Base-by-base conservation (phyloP, 192 early-diverging fungal species). In the Paraglomus occultum region DNA sequence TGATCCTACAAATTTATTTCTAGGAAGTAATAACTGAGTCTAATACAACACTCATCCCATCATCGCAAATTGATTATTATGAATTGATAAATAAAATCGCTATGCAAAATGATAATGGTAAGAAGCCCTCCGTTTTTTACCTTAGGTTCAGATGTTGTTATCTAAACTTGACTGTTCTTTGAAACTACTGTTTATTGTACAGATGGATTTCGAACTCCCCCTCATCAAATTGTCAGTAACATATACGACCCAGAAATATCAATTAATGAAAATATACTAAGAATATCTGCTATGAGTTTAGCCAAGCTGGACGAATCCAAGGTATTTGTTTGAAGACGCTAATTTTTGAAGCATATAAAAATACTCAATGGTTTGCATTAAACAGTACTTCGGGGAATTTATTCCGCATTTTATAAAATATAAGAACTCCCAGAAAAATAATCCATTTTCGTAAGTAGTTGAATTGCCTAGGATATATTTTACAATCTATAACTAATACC, bases 321-420 rank as follows among this genome's bases (percentile, higher is more conserved):
- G 50, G 48, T 66, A 66, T 66, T 51, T 52, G 8, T 42, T 64
- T 52, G 3, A 31, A 31, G 38, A 48, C 23, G 61, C 44, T 64
- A 23, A 39, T 52, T 66, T 52, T 66, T 51, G 2, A 18, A 6
- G 64, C 39, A 52, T 52, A 40, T 66, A n/a, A 10, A 52, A 66
- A 66, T 66, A 66, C 38, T 66, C 2, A 66, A 52, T 66, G 12
- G 20, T 31, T 64, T 48, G 14, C 61, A 64, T 64, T 64, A 15
- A 64, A 64, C 61, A 52, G 64, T 66, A 66, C 39, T 66, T 66
- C 10, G n/a, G 15, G 0, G 50, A 66, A 66, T 66, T 66, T 52
- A 66, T 52, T 66, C 14, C 50, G 40, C 39, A 42, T 53, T 66
- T 66, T 43, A 53, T 43, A 42, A 43, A 66, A 40, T 66, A 40